Evolutionary conservation across 2,329 filamentous ascomycete species (phyloP).

Genomic region (Diaporthe helianthi): DNA sequence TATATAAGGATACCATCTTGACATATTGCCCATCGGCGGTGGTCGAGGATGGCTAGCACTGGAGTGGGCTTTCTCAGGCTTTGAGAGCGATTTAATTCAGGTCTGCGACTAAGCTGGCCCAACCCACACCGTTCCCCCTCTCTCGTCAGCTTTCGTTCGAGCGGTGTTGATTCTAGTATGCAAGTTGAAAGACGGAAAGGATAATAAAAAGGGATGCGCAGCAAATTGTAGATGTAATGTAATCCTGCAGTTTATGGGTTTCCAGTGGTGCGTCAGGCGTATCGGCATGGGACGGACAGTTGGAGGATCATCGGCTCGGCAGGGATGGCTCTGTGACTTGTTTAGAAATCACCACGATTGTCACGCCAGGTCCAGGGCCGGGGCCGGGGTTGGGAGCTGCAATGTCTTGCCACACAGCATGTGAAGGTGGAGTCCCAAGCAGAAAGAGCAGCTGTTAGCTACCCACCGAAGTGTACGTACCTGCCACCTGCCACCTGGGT

Average conservation of each 20-base stretch:
- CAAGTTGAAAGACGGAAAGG: neutral
- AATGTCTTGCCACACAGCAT: constrained; percentile 14
- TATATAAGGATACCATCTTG: constrained; percentile 32
- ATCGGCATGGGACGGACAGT: neutral
- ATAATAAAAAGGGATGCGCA: neutral
- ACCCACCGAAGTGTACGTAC: too few relatives aligned
- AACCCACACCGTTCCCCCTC: neutral
- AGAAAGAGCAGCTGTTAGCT: neutral
- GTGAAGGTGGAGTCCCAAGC: constrained; percentile 29
- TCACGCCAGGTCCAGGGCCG: neutral
- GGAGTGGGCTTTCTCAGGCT: constrained; percentile 23
- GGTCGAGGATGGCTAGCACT: neutral
- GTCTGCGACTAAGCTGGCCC: constrained; percentile 30
- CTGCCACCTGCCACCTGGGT: too few relatives aligned
- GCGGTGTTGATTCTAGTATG: neutral
- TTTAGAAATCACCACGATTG: neutral
- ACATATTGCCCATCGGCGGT: constrained; percentile 22
- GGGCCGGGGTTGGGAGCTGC: neutral
- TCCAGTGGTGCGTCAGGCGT: neutral
- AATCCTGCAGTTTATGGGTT: neutral
- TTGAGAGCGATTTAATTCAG: constrained; percentile 33
- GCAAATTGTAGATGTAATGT: neutral
- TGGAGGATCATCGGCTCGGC: constrained; percentile 1
- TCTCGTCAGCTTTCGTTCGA: neutral
- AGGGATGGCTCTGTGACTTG: neutral